Evolutionary conservation across 768 basidiomycete species (phyloP), one percentile per base, ranked within the genome.

Genomic region (Panus rudis): DNA sequence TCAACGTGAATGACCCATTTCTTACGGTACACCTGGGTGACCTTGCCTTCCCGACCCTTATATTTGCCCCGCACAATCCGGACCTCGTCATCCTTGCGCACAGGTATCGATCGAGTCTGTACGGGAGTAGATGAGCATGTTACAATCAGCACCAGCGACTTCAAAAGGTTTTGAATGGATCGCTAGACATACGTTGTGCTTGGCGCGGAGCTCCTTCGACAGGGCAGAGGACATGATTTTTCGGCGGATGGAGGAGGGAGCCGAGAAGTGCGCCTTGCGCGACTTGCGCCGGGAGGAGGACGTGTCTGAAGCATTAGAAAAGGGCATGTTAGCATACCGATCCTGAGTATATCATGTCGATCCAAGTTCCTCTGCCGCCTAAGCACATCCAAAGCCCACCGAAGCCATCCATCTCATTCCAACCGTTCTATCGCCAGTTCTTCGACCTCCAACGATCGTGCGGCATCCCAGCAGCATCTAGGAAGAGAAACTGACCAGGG

Each of bases 1-100:
- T 99, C 94, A 62, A 99, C 88, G 70, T 97, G 85, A 66, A 99
- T 86, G 43, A 97, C 90, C 88, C 90, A 98, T 68, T 94, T 93
- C 83, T 94, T 94, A 66, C 93, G 87, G 78, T 93, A 94, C 52
- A 97, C 93, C 69, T 92, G 85, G 47, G 89, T 90, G 50, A 99
- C 82, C 73, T 97, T 97, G 60, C 94, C 94, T 76, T 99, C 94
- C 62, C 92, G 81, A 40, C 96, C 94, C 77, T 96, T 96, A 80
- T 96, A 92, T 67, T 94, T 93, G 44, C 94, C 94, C 52, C 94
- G 79, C 48, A 97, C 89, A 57, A 99, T 92, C 61, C 85, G 75
- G 52, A 98, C 94, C 70, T 98, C 94, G 65, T 99, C 94, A 57
- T 97, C 94, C 67, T 97, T 97, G 62, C 96, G 87, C 59, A 98